Conservation (phyloP, 768 basidiomycete genomes). For the Pulveroboletus sp. region DNA sequence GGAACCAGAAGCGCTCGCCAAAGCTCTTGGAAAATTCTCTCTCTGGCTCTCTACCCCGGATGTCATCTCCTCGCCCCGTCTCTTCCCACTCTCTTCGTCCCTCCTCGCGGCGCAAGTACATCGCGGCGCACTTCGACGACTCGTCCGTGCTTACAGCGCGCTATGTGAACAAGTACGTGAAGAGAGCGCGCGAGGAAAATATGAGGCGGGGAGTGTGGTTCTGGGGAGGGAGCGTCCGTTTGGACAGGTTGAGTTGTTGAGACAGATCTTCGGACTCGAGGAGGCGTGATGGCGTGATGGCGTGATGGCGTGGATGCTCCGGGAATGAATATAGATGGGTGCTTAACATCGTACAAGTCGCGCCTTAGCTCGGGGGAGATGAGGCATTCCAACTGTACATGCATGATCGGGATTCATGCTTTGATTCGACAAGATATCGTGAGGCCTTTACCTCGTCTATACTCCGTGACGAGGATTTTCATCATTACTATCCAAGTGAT, state of each 20-base stretch:
- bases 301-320: no score
- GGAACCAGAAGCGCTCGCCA: constrained; percentile 59
- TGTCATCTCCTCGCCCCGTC: constrained; percentile 76
- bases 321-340: no score
- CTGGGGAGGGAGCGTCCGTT: constrained; percentile 83
- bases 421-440: no score
- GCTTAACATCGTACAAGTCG: no score
- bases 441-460: no score
- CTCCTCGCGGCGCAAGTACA: constrained; percentile 70
- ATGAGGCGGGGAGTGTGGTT: constrained; percentile 88
- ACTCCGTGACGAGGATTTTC: no score
- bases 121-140: constrained; percentile 62
- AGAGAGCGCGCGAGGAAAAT: constrained; percentile 55
- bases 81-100: constrained; percentile 70
- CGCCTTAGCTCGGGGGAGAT: no score
- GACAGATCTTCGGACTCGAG: constrained; percentile 77
- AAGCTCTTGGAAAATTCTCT: constrained; percentile 69
- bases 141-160: constrained; percentile 67
- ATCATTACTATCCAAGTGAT: no score
- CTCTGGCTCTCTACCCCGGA: constrained; percentile 81
- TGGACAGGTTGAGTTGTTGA: constrained; percentile 69
- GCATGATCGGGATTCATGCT: no score
- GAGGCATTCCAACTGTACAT: no score
- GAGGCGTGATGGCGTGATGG: constrained; percentile 31
- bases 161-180: constrained; percentile 78